A percentile compares a stretch with the other conserved stretches of the same genome.
Conservation (phyloP, 176 grass and related monocot genomes). For the Cocos nucifera region DNA sequence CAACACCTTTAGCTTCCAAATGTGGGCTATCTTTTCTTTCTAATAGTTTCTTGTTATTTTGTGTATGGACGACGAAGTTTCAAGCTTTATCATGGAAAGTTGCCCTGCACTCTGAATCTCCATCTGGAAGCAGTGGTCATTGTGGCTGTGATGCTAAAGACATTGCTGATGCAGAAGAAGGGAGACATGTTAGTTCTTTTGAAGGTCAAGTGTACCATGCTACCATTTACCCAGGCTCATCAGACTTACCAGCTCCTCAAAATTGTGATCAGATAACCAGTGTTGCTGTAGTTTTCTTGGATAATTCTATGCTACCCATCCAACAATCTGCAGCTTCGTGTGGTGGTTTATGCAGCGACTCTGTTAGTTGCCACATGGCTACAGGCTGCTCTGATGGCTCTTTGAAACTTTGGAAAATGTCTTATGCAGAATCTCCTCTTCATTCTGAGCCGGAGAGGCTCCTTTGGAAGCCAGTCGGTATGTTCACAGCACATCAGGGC, state of each 20-base stretch:
- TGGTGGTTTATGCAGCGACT: conserved; percentile 5
- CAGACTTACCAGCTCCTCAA: conserved; percentile 36
- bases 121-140: conserved; percentile 20
- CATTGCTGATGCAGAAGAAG: conserved; percentile 29
- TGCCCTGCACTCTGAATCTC: conserved; percentile 36
- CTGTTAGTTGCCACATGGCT: conserved; percentile 60
- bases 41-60: conserved; percentile 65
- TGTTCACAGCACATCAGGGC: conserved; percentile 48
- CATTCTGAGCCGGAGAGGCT: conserved; percentile 33
- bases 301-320: conserved; percentile 37
- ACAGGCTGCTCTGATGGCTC: conserved; percentile 72
- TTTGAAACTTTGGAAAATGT: conserved; percentile 72
- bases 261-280: conserved; percentile 47
- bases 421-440: conserved; percentile 23
- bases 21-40: conserved; percentile 28
- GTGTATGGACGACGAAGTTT: conserved; percentile 60
- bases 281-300: conserved; percentile 39
- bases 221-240: conserved; percentile 39
- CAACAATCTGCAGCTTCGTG: conserved; percentile 40
- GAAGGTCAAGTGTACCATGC: conserved; percentile 38
- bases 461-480: conserved; percentile 69
- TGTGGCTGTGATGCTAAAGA: conserved; percentile 32
- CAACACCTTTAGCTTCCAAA: conserved; percentile 50
- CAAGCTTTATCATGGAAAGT: conserved; percentile 69
- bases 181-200: conserved; percentile 39